Base-by-base conservation (phyloP, 352 stramenopile genomes). In the Phytopythium aichiense region DNA sequence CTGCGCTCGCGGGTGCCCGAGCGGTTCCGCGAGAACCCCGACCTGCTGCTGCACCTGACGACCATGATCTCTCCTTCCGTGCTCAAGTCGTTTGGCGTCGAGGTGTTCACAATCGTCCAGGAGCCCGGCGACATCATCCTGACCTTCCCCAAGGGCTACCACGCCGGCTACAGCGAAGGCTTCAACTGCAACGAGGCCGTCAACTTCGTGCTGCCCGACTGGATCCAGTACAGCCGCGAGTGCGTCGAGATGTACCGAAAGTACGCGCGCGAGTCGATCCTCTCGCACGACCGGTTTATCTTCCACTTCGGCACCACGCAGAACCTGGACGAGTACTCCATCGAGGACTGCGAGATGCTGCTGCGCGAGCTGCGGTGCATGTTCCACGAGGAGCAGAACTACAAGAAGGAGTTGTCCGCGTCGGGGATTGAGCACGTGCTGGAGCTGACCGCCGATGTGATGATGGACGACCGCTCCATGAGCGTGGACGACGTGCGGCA, bases 81-180 rank as follows among this genome's bases (percentile, higher is more conserved):
- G 0, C 69, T 92, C 30, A 53, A 72, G 9, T 63, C 73, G 13
- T 62, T 69, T 7, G 76, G 69, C 38, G 77, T 92, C 1, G 69
- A 74, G 9, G 81, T 92, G 31, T 92, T 80, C 58, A 88, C 81
- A 18, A 25, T 89, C 4, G 61, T 89, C 7, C 83, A 92, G 56
- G 73, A 98, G 58, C 84, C 95, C 15, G 96, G 97, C 8, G 93
- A 99, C 30, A 99, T 98, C 65, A 85, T 99, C 46, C 70, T 99
- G 20, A 99, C 97, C 5, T 99, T 99, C 65, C 97, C 97, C 23
- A 89, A 96, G 40, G 87, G 94, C 0, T 99, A 98, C 65, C 97
- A 99, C 70, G 81, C 85, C 30, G 97, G 97, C 2, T 99, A 98
- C 69, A 98, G 90, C 67, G 84, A 98, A 72, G 97, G 97, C 15